Evolutionary conservation across 768 basidiomycete genomes (phyloP).

Genomic region (Hortiboletus campestris): DNA sequence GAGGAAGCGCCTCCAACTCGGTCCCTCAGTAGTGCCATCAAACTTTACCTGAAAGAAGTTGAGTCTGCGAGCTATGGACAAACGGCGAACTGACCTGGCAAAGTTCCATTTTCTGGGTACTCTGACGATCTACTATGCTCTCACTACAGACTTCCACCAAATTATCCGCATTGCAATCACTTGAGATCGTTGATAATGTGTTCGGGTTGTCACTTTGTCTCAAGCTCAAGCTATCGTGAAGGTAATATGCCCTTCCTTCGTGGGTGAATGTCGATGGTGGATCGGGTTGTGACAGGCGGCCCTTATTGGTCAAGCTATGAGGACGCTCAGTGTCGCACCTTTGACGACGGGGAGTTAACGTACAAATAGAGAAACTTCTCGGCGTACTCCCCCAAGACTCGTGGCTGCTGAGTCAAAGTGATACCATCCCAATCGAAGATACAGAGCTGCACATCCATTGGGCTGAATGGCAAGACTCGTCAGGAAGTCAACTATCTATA

Average conservation of each 20-base stretch:
- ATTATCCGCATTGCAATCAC: neutral
- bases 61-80: neutral
- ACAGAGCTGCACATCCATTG: constrained; percentile 57
- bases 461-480: constrained; percentile 34
- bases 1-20: constrained; percentile 47
- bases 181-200: constrained; percentile 1
- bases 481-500: neutral
- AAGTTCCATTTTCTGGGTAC: constrained; percentile 44
- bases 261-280: constrained; percentile 44
- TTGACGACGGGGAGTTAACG: constrained; percentile 17
- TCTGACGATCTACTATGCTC: constrained; percentile 53
- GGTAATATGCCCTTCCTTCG: constrained; percentile 41
- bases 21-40: constrained; percentile 35
- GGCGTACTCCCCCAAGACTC: constrained; percentile 41
- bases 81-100: constrained; percentile 49
- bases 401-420: constrained; percentile 36
- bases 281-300: constrained; percentile 39
- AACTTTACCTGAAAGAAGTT: constrained; percentile 43
- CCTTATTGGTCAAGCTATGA: constrained; percentile 34
- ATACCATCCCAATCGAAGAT: constrained; percentile 35
- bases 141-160: constrained; percentile 38
- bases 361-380: constrained; percentile 43
- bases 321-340: constrained; percentile 4
- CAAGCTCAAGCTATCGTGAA: constrained; percentile 47
- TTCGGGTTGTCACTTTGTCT: constrained; percentile 40